Percentiles rank a stretch among this genome's conserved stretches.
These are phyloP conservation scores for Pleurotus citrinopileatus DNA, from an alignment of 768 basidiomycete species.

Conservation along the genomic window DNA sequence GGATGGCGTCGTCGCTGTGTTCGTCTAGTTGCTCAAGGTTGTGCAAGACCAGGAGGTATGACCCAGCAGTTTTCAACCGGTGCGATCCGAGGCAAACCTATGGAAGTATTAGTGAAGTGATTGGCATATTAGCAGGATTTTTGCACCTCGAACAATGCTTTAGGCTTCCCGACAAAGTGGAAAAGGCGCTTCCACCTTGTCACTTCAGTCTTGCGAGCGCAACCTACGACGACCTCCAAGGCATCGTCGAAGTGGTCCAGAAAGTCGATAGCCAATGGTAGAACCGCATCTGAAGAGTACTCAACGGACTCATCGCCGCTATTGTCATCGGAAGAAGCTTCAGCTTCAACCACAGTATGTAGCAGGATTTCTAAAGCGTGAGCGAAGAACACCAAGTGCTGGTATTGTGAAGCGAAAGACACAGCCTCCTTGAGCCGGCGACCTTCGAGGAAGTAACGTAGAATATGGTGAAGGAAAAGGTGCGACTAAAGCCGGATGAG, in stretches of 20 bases:
- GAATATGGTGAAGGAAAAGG: conserved; percentile 89
- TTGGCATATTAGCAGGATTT: not conserved
- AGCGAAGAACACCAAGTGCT: conserved; percentile 86
- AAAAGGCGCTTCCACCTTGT: conserved; percentile 89
- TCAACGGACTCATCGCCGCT: conserved; percentile 27
- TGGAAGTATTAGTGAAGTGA: conserved; percentile 4
- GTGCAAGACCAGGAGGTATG: conserved; percentile 91
- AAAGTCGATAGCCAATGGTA: conserved; percentile 80
- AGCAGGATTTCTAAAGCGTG: conserved; percentile 94
- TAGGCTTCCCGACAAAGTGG: conserved; percentile 86
- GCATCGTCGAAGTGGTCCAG: conserved; percentile 91
- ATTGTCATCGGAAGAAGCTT: conserved; percentile 45
- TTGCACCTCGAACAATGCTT: conserved; percentile 83
- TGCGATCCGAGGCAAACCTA: conserved; percentile 74
- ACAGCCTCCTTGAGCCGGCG: conserved; percentile 74
- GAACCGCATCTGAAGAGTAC: conserved; percentile 34
- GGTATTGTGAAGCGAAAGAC: conserved; percentile 81
- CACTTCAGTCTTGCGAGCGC: conserved; percentile 95
- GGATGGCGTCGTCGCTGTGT: conserved; percentile 73
- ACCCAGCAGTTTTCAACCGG: conserved; percentile 83
- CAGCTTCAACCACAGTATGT: conserved; percentile 89
- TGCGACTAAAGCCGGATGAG: conserved; percentile 59
- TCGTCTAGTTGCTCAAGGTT: conserved; percentile 89
- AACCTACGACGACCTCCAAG: conserved; percentile 91
- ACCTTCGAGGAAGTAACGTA: conserved; percentile 76